phyloP scores from a whole-genome alignment of 2,329 filamentous ascomycete species.

The Cercospora canescens region DNA sequence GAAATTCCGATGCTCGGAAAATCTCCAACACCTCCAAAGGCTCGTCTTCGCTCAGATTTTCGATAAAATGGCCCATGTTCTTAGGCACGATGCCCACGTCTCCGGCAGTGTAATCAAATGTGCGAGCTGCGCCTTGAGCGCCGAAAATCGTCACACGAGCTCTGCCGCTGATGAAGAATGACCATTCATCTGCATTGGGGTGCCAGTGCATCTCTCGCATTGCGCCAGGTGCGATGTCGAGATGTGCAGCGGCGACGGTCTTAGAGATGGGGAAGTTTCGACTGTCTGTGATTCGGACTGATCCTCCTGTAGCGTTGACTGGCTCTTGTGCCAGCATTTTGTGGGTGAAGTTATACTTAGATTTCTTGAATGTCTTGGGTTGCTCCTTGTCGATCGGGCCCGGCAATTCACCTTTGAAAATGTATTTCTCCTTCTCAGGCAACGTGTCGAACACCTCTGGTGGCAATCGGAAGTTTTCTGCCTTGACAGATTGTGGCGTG shows the following conservation, averaged over 20 bases:
- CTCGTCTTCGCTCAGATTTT: slow-evolving; percentile 74
- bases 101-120: slow-evolving; percentile 73
- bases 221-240: slow-evolving; percentile 69
- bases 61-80: slow-evolving; percentile 79
- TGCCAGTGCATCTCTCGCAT: slow-evolving; percentile 84
- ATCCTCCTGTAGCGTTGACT: slow-evolving; percentile 65
- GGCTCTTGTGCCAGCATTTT: slow-evolving; percentile 70
- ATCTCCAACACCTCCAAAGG: slow-evolving; percentile 75
- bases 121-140: slow-evolving; percentile 66
- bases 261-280: slow-evolving; percentile 72
- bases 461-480: slow-evolving; percentile 73
- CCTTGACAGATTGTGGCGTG: slow-evolving; percentile 69
- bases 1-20: slow-evolving; percentile 64
- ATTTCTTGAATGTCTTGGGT: slow-evolving; percentile 65
- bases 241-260: slow-evolving; percentile 70
- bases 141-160: slow-evolving; percentile 75
- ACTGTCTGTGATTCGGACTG: slow-evolving; percentile 74
- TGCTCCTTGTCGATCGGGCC: slow-evolving; percentile 65
- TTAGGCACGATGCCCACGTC: slow-evolving; percentile 75
- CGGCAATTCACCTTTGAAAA: slow-evolving; percentile 68
- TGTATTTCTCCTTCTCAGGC: slow-evolving; percentile 69
- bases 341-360: slow-evolving; percentile 69
- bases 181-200: slow-evolving; percentile 77
- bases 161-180: slow-evolving; percentile 71
- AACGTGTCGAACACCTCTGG: slow-evolving; percentile 70